These are phyloP conservation scores for Trypethelium eluteriae DNA, from an alignment of 495 filamentous ascomycete species.

Conservation along the genomic window DNA sequence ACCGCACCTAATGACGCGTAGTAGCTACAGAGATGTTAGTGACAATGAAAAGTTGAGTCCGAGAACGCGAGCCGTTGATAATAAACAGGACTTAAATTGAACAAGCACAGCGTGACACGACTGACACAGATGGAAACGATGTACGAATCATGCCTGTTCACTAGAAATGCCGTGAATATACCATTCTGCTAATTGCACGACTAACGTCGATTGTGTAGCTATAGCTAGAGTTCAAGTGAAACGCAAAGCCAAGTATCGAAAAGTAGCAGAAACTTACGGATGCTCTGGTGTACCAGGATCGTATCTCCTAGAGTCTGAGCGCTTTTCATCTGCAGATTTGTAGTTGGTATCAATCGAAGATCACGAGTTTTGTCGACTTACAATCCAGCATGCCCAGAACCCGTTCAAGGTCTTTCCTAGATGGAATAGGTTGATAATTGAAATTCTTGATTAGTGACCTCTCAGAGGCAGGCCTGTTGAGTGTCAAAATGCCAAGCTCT, in stretches of 20 bases:
- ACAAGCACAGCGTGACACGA: slow-evolving; percentile 8
- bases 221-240: slow-evolving; percentile 16
- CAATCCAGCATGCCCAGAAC: slow-evolving; percentile 42
- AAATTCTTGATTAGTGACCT: slow-evolving; percentile 34
- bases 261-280: slow-evolving; percentile 28
- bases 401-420: slow-evolving; percentile 37
- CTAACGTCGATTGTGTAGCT: neutral
- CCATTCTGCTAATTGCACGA: neutral
- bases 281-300: slow-evolving; percentile 28
- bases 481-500: slow-evolving; percentile 45
- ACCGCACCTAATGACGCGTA: slow-evolving; percentile 42
- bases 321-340: slow-evolving; percentile 27
- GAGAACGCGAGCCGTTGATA: too few species aligned
- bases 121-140: slow-evolving; percentile 12
- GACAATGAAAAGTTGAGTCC: slow-evolving; percentile 11
- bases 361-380: slow-evolving; percentile 28
- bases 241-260: neutral
- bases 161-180: neutral
- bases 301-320: slow-evolving; percentile 20
- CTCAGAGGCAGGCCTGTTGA: slow-evolving; percentile 41
- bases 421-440: slow-evolving; percentile 30
- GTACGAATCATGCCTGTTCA: neutral
- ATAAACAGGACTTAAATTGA: neutral
- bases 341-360: neutral
- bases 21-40: slow-evolving; percentile 31